Base-by-base conservation (phyloP, 75 land plant genomes). In the Larix kaempferi region DNA sequence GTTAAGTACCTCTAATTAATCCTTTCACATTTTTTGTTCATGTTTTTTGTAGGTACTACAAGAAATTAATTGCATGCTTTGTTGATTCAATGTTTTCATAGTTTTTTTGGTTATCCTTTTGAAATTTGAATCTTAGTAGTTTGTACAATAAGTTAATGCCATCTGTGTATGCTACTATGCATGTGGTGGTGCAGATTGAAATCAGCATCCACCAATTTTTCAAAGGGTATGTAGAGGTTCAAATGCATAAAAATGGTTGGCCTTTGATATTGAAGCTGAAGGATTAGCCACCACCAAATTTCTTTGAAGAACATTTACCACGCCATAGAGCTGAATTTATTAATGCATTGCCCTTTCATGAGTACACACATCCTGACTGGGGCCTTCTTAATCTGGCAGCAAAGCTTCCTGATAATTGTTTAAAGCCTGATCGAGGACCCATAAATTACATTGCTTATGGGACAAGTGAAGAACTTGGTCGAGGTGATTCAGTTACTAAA, bases 361-460 rank as follows among this genome's bases (percentile, higher is more conserved):
- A 93, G 80, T 95, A 91, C 72, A 84, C 92, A 25, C 94, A 95
- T 84, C 89, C 89, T 29, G 91, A 83, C 75, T 90, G 88, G 84
- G 98, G 98, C 57, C 78, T 95, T 83, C 84, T 95, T 29, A 95
- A 95, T 80, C 84, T 95, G 77, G 89, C 94, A 59, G 87, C 96
- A 71, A 93, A 91, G 80, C 54, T 95, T 75, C 98, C 96, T 16
- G 86, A 88, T 64, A 85, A 84, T 56, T 85, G 89, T 7, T 39
- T 85, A 57, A 93, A 90, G 59, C 84, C 89, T 79, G 96, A 95
- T 81, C 83, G 86, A 25, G 98, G 90, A 35, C 96, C 92, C 4
- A 93, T 91, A 60, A 75, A 92, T 63, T 86, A 80, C 67, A 89
- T 95, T 69, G 89, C 94, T 41, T 93, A 95, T 83, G 98, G 98